A percentile compares a stretch with the other conserved stretches of the same genome.
These are phyloP conservation scores for Aspergillus nomiae DNA, from an alignment of 2,329 filamentous ascomycete genomes.

Conservation along the genomic window DNA sequence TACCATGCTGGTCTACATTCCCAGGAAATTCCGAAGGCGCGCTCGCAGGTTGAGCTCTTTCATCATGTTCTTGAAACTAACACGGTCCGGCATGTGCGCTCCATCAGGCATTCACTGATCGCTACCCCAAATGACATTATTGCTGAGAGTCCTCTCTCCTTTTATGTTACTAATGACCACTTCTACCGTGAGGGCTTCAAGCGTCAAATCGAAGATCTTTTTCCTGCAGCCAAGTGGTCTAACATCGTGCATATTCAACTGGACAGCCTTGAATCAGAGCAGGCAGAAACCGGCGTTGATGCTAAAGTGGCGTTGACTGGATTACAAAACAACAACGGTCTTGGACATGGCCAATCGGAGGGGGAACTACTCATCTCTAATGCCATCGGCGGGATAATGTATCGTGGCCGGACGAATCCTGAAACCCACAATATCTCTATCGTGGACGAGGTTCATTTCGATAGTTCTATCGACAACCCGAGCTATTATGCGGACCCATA, in stretches of 20 bases:
- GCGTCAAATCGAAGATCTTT: constrained; percentile 52
- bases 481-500: constrained; percentile 60
- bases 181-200: constrained; percentile 52
- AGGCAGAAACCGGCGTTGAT: constrained; percentile 40
- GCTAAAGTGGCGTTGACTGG: constrained; percentile 48
- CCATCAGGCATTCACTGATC: constrained; percentile 56
- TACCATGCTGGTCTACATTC: constrained; percentile 16
- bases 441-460: constrained; percentile 46
- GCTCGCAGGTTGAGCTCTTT: constrained; percentile 62
- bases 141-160: constrained; percentile 48
- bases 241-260: constrained; percentile 51
- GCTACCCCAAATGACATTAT: constrained; percentile 62
- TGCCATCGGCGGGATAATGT: constrained; percentile 51
- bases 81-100: constrained; percentile 52
- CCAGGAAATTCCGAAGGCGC: constrained; percentile 40
- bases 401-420: constrained; percentile 35
- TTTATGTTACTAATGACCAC: constrained; percentile 66
- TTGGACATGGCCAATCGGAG: constrained; percentile 51
- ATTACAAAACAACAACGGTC: constrained; percentile 59
- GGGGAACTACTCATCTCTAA: constrained; percentile 41
- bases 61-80: constrained; percentile 52
- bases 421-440: constrained; percentile 43
- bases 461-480: constrained; percentile 59
- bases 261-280: constrained; percentile 19
- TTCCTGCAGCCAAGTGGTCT: constrained; percentile 50